These are phyloP conservation scores for Erysimum cheiri DNA, from an alignment of 441 rosid species.

Conservation along the genomic window DNA sequence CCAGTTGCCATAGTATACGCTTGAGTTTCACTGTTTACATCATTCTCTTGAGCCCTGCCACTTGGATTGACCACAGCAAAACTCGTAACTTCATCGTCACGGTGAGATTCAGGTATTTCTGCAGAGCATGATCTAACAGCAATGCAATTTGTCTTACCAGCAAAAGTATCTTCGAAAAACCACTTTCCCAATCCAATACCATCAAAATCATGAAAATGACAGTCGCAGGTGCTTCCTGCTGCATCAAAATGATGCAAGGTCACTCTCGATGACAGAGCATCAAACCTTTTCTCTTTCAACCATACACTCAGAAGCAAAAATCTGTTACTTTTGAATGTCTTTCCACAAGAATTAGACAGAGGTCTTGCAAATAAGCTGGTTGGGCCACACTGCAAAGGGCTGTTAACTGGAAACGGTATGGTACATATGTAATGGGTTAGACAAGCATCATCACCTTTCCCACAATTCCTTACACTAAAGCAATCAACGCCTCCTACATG, in stretches of 20 bases:
- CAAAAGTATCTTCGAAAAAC: slow-evolving; percentile 59
- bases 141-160: slow-evolving; percentile 59
- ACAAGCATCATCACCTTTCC: slow-evolving; percentile 46
- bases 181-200: slow-evolving; percentile 43
- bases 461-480: slow-evolving; percentile 64
- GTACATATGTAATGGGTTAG: slow-evolving; percentile 69
- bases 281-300: slow-evolving; percentile 62
- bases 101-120: slow-evolving; percentile 71
- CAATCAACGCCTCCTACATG: slow-evolving; percentile 85
- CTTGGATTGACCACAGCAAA: slow-evolving; percentile 70
- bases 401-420: slow-evolving; percentile 60
- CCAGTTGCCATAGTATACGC: slow-evolving; percentile 89
- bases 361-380: slow-evolving; percentile 67
- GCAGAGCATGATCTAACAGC: slow-evolving; percentile 67
- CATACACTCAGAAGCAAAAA: slow-evolving; percentile 83
- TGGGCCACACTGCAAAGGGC: slow-evolving; percentile 62
- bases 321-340: slow-evolving; percentile 54
- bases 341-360: slow-evolving; percentile 58
- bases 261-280: slow-evolving; percentile 78
- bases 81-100: slow-evolving; percentile 62
- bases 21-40: slow-evolving; percentile 46
- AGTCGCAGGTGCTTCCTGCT: slow-evolving; percentile 51
- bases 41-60: slow-evolving; percentile 47
- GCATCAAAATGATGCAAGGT: slow-evolving; percentile 61
- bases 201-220: slow-evolving; percentile 56